phyloP scores from a whole-genome alignment of 2,329 filamentous ascomycete species.

The Exophiala sp. region DNA sequence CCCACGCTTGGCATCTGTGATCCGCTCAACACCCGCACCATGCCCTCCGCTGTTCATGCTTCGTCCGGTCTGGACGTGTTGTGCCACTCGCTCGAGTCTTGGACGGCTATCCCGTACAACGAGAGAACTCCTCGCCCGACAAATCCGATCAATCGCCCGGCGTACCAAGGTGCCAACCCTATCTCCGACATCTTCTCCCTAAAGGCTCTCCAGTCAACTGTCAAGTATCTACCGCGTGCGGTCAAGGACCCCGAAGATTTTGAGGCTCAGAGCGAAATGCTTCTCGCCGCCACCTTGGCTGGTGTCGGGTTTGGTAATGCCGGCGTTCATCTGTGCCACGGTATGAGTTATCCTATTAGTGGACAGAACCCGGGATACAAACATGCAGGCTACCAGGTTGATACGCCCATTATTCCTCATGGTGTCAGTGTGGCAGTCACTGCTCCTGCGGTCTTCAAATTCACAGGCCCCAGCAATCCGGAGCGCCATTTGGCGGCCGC shows the following conservation, averaged over 20 bases:
- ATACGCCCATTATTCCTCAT: conserved; percentile 80
- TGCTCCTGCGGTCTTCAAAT: conserved; percentile 86
- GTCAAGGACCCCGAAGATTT: conserved; percentile 82
- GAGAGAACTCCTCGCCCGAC: conserved; percentile 75
- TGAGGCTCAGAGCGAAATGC: conserved; percentile 92
- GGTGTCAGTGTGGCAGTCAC: conserved; percentile 93
- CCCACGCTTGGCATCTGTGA: conserved; percentile 84
- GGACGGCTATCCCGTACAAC: conserved; percentile 93
- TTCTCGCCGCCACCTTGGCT: conserved; percentile 86
- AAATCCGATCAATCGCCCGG: conserved; percentile 85
- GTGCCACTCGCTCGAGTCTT: conserved; percentile 91
- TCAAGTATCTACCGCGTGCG: conserved; percentile 87
- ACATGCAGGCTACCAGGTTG: conserved; percentile 77
- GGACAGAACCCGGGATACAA: conserved; percentile 89
- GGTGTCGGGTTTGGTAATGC: conserved; percentile 97
- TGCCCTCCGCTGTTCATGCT: conserved; percentile 91
- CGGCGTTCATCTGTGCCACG: conserved; percentile 81
- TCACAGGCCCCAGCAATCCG: conserved; percentile 85
- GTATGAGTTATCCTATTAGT: conserved; percentile 97
- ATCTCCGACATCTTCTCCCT: conserved; percentile 97
- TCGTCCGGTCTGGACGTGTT: conserved; percentile 89
- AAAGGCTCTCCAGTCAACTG: conserved; percentile 71
- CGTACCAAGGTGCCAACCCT: conserved; percentile 95
- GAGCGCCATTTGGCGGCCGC: conserved; percentile 85
- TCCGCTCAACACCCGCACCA: conserved; percentile 86